Evolutionary conservation across 495 filamentous ascomycete species (phyloP).

Genomic region (Hypoxylon trugodes): DNA sequence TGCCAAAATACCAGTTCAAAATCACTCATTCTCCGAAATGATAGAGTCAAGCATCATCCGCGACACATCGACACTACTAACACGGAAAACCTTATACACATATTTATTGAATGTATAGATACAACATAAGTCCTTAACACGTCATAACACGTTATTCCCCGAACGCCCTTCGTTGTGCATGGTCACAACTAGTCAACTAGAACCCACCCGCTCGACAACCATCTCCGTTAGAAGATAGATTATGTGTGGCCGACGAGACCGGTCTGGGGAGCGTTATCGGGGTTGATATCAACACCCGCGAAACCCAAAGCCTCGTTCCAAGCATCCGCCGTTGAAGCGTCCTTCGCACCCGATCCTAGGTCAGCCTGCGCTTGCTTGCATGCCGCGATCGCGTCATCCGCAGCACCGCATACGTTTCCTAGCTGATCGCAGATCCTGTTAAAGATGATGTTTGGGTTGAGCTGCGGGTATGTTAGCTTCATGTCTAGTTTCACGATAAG

Average conservation of each 20-base stretch:
- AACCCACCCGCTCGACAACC: not conserved
- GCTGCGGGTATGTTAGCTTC: no score
- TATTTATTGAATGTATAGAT: constrained; percentile 27
- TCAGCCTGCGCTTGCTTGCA: constrained; percentile 54
- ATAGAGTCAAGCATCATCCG: not conserved
- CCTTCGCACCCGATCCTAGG: constrained; percentile 50
- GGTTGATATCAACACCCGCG: constrained; percentile 50
- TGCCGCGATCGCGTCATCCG: constrained; percentile 59
- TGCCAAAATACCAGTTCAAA: no score
- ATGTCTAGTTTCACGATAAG: no score
- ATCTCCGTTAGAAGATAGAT: not conserved
- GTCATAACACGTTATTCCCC: constrained; percentile 27
- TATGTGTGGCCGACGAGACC: constrained; percentile 52
- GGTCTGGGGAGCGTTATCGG: constrained; percentile 48
- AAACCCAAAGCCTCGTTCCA: constrained; percentile 58
- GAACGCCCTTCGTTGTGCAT: constrained; percentile 17
- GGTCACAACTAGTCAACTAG: constrained; percentile 3
- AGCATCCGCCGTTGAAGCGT: constrained; percentile 51
- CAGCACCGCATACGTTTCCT: constrained; percentile 63
- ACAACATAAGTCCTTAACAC: constrained; percentile 31
- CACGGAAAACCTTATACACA: not conserved
- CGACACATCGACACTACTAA: not conserved
- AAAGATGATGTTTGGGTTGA: constrained; percentile 70
- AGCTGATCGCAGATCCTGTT: constrained; percentile 71
- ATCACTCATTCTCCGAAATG: no score